Percentiles rank a stretch among this genome's conserved stretches.
Conservation (phyloP, 768 basidiomycete genomes). For the Mycena kentingensis region DNA sequence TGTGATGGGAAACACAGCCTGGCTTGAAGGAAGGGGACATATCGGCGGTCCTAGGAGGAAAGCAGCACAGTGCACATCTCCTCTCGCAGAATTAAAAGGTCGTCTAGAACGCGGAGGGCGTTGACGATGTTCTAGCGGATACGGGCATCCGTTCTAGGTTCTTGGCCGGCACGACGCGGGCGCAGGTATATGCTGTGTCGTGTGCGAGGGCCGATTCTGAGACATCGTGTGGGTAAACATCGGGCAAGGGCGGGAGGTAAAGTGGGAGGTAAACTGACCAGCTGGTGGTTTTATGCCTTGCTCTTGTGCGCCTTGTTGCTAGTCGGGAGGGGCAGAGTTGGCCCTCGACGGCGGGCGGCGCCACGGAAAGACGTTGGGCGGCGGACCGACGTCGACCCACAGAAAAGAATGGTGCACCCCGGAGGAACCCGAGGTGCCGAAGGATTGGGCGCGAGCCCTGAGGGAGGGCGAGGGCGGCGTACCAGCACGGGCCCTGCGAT, state of each 20-base stretch:
- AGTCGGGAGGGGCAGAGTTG: slow-evolving; percentile 24
- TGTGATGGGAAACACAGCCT: background rate
- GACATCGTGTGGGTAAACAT: background rate
- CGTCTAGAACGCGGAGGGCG: too few species aligned
- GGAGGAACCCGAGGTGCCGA: slow-evolving; percentile 19
- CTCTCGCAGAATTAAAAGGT: slow-evolving; percentile 17
- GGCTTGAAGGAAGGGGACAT: background rate
- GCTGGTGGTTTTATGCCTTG: slow-evolving; percentile 13
- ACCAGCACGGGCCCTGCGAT: slow-evolving; percentile 8
- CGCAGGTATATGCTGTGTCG: slow-evolving; percentile 22
- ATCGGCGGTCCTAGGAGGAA: slow-evolving; percentile 4
- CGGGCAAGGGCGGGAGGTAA: background rate
- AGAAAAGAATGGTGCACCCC: slow-evolving; percentile 21
- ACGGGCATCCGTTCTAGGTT: slow-evolving; percentile 17
- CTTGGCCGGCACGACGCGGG: slow-evolving; percentile 14
- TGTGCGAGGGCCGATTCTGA: slow-evolving; percentile 20
- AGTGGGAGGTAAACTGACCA: background rate
- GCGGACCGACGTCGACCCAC: slow-evolving; percentile 22
- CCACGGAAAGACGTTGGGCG: slow-evolving; percentile 9
- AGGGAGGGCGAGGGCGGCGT: slow-evolving; percentile 13
- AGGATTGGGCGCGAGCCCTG: slow-evolving; percentile 17
- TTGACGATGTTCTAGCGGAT: slow-evolving; percentile 19
- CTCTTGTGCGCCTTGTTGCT: slow-evolving; percentile 4
- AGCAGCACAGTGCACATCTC: slow-evolving; percentile 11
- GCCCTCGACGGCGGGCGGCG: slow-evolving; percentile 19